Base-by-base conservation (phyloP, 2,329 filamentous ascomycete species). In the Aspergillus brunneoviolaceus region DNA sequence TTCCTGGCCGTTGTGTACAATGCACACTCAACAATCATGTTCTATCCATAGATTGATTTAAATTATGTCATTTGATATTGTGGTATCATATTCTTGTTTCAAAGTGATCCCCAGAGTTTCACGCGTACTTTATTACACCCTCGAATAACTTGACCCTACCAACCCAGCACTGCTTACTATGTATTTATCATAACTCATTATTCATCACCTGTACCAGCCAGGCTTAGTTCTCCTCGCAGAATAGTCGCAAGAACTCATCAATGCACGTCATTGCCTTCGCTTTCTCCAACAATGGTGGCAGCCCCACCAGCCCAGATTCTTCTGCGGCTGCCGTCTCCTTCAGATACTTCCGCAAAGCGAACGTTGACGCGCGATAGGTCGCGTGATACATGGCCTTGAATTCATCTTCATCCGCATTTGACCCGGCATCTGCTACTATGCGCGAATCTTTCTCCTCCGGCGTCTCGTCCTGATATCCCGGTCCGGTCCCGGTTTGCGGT, bases 381-480 rank as follows among this genome's bases (percentile, higher is more conserved):
- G 76, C 75, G 60, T 79, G 76, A 55, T 79, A 79, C 75, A 79
- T 77, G 16, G 71, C 61, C 52, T 77, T 79, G 57, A 79, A 79
- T 12, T 77, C 76, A 47, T 77, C 75, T 51, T 79, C 76, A 25
- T 76, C 74, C 0, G 66, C 61, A 6, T 55, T 60, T 7, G 63
- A 42, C 21, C 59, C 58, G 1, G 5, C 57, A 19, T 49, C 49
- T 19, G 51, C 49, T 35, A 49, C 45, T 11, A 59, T 55, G 23
- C 60, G 58, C 39, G 60, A 45, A 48, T 63, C 59, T 39, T 57
- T 70, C 16, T 70, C 68, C 33, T 67, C 62, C 19, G 21, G 48
- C 47, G 4, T 49, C 47, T 51, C 53, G 16, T 25, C 33, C 35
- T 27, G 39, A 56, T 35, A 49, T 64, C 62, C 27, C 39, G 29